Base-by-base conservation (phyloP, 176 grass and related monocot species). In the Eragrostis nindensis region DNA sequence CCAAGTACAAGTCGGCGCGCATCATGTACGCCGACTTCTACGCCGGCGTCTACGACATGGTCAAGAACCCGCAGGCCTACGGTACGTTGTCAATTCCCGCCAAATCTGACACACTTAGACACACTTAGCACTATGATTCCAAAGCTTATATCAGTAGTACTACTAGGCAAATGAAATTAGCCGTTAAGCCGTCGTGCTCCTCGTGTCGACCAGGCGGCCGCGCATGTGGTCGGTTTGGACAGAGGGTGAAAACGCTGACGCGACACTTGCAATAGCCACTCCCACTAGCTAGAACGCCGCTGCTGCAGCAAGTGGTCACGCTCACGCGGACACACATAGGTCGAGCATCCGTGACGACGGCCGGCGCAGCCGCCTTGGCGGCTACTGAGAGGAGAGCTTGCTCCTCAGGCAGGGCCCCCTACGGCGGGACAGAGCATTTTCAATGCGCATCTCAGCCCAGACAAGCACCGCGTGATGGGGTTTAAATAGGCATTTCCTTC, bases 11-110 rank as follows among this genome's bases (percentile, higher is more conserved):
- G 7, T 70, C 67, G 0, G 86, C 77, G 0, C 22, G 91, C 5
- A 85, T 93, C 86, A 88, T 90, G 73, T 93, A 93, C 54, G 91
- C 77, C 15, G 91, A 93, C 53, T 93, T 87, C 78, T 93, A 85
- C 82, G 1, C 66, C 72, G 84, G 71, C 29, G 85, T 90, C 25
- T 82, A 82, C 68, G 68, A 85, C 81, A 90, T 93, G 88, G 87
- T 90, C 52, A 59, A 7, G 64, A 90, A 69, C 79, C 91, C 91
- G 2, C 39, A 26, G 15, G 71, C 8, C 52, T 93, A 89, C 68
- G 91, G 91, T 93, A 78, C 39, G 71, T n/a, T n/a, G n/a, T n/a
- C n/a, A n/a, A n/a, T n/a, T n/a, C n/a, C n/a, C n/a, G n/a, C n/a
- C n/a, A n/a, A n/a, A n/a, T n/a, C n/a, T n/a, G n/a, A n/a, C n/a